Base-by-base conservation (phyloP, 768 basidiomycete species). In the Russula sp. region DNA sequence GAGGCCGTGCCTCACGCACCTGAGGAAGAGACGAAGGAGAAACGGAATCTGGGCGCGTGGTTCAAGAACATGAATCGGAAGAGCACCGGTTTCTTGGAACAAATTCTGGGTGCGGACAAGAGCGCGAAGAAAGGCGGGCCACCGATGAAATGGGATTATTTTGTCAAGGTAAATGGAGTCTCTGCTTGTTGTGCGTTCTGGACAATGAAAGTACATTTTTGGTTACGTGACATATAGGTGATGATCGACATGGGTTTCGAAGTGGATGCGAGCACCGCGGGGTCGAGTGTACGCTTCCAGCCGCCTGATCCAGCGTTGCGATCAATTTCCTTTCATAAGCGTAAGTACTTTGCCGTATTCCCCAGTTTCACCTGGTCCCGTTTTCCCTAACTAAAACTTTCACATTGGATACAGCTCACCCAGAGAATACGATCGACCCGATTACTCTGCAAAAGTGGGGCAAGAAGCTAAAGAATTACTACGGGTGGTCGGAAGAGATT, bases 81-180 rank as follows among this genome's bases (percentile, higher is more conserved):
- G 57, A 66, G 70, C 42, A 59, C 36, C 16, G 59, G 46, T 20
- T 59, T 66, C 30, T 61, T 73, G 65, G 40, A 57, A 30, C 70
- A 69, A 38, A 59, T 74, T 5, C 57, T 74, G 40, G 64, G 65
- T 24, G 63, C 65, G 42, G 59, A 69, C 53, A 64, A 71, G 38
- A 69, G 69, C 22, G 63, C 70, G 24, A 69, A 66, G 59, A 65
- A 70, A 48, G 65, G 65, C 9, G 59, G 66, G 67, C 62, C 69
- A 49, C 52, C 71, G 28, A 70, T 76, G 73, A 69, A 72, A 61
- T 75, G 75, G 76, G 71, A 76, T 57, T 57, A 73, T 34, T 72
- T 76, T 62, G 67, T 74, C 46, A 72, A 72, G 67, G 76, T 62
- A 28, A 52, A 64, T 36, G 22, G 7, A n/a, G 59, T 58, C 26